These are phyloP conservation scores for Cadophora sp. DNA, from an alignment of 2,329 filamentous ascomycete species.

Conservation along the genomic window DNA sequence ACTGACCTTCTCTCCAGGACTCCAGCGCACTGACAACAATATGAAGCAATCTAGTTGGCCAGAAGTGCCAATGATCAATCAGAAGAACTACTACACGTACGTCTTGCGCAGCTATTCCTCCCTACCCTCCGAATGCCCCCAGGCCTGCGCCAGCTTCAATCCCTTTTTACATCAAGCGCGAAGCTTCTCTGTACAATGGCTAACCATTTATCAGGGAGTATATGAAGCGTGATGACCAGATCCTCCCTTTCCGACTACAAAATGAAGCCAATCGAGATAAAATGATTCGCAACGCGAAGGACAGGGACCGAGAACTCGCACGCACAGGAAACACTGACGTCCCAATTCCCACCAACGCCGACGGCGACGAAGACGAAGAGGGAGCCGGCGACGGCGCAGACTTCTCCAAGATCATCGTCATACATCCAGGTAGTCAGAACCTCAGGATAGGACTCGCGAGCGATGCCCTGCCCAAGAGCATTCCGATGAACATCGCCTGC, in stretches of 20 bases:
- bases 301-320: constrained; percentile 84
- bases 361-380: constrained; percentile 59
- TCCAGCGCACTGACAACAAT: constrained; percentile 97
- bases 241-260: constrained; percentile 86
- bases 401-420: constrained; percentile 90
- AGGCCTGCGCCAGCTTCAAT: not conserved
- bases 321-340: constrained; percentile 73
- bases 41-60: constrained; percentile 97
- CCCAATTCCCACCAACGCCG: constrained; percentile 61
- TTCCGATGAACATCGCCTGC: constrained; percentile 90
- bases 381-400: constrained; percentile 68
- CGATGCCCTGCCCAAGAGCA: constrained; percentile 90
- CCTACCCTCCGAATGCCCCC: not conserved
- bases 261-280: constrained; percentile 85
- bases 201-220: constrained; percentile 72
- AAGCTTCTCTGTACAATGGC: constrained; percentile 8
- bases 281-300: constrained; percentile 85
- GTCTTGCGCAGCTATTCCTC: constrained; percentile 43
- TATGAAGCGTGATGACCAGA: constrained; percentile 97
- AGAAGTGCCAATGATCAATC: constrained; percentile 91
- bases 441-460: constrained; percentile 93
- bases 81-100: constrained; percentile 99
- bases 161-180: not conserved
- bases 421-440: constrained; percentile 96
- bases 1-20: constrained; percentile 60